These are phyloP conservation scores for Dillenia turbinata DNA, from an alignment of 164 flowering plant genomes.

Conservation along the genomic window DNA sequence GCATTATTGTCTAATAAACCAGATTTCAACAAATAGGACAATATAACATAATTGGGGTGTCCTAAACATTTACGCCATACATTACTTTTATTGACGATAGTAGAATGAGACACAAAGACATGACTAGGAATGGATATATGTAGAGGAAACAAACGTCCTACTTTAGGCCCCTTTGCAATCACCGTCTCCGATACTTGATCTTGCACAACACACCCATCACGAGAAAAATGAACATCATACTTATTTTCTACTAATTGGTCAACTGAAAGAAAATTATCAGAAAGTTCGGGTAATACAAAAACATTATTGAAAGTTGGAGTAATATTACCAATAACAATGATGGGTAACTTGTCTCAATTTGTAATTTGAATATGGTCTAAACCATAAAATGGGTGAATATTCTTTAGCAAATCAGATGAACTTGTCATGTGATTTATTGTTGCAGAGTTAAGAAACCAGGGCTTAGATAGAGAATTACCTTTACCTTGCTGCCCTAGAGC, in stretches of 20 bases:
- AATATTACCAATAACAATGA: not conserved
- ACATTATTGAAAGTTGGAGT: not conserved
- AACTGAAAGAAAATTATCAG: not conserved
- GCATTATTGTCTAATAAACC: not conserved
- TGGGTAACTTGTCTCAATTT: not conserved
- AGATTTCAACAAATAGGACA: no score
- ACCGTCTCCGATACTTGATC: no score
- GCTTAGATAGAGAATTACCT: not conserved
- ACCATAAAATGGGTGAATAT: not conserved
- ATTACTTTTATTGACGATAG: no score
- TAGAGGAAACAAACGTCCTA: no score
- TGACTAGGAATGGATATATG: no score
- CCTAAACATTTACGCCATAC: no score
- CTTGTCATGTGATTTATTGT: conserved; percentile 1
- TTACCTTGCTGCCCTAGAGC: not conserved
- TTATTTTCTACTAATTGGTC: not conserved
- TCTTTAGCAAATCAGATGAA: not conserved
- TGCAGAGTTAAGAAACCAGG: not conserved
- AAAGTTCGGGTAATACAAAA: not conserved
- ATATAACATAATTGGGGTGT: no score
- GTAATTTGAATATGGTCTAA: not conserved
- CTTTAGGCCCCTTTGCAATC: no score
- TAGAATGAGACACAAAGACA: no score
- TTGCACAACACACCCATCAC: no score
- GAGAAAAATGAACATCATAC: not conserved